Conservation (phyloP, 768 basidiomycete species). For the Mycena polygramma region DNA sequence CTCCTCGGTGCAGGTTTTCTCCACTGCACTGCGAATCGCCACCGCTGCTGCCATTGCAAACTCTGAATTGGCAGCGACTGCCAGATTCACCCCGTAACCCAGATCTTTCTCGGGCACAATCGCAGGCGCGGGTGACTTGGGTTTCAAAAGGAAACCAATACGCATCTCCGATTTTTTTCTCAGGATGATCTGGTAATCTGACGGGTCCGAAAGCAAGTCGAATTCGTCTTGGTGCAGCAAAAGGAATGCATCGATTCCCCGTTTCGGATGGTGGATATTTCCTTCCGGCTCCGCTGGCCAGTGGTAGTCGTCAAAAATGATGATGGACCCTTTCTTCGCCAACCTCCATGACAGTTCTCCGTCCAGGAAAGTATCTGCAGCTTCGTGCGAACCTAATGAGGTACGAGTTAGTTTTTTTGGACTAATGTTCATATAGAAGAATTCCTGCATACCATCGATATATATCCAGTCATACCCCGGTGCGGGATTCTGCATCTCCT, state of each 20-base stretch:
- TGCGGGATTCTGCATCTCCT: too few relatives aligned
- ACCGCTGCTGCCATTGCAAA: constrained; percentile 66
- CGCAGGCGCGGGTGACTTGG: constrained; percentile 30
- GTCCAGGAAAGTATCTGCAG: too few relatives aligned
- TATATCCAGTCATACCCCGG: too few relatives aligned
- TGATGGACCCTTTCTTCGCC: constrained; percentile 60
- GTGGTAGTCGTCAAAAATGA: constrained; percentile 67
- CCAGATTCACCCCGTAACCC: constrained; percentile 64
- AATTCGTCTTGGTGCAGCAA: constrained; percentile 64
- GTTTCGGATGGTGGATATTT: constrained; percentile 66
- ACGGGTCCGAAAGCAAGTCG: constrained; percentile 44
- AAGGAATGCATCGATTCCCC: constrained; percentile 70
- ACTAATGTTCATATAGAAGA: too few relatives aligned
- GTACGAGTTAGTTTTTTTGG: too few relatives aligned
- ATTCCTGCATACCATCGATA: too few relatives aligned
- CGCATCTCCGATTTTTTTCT: constrained; percentile 65
- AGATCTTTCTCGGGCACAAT: constrained; percentile 36
- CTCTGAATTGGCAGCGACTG: constrained; percentile 54
- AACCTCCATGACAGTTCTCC: constrained; percentile 38
- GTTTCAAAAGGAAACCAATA: constrained; percentile 59
- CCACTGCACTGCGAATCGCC: constrained; percentile 55
- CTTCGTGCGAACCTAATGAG: too few relatives aligned
- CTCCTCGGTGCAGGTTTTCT: constrained; percentile 36
- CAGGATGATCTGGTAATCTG: constrained; percentile 65
- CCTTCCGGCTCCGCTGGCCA: constrained; percentile 64